Evolutionary conservation across 1,139 yeast species (phyloP).

Genomic region (Yamadazyma dendronema): DNA sequence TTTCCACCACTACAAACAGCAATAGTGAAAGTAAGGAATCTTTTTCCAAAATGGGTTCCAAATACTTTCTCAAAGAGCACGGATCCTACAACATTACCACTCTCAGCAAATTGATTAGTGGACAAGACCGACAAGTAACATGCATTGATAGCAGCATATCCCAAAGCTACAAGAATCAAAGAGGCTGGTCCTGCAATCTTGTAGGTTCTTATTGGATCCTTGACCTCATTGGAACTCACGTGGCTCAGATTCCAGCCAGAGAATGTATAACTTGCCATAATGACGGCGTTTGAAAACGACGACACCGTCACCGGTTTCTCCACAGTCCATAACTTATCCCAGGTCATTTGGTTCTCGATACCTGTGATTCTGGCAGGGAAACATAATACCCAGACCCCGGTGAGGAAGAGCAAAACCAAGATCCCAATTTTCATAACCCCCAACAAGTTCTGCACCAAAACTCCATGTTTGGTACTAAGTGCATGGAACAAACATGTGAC

Average conservation of each 20-base stretch:
- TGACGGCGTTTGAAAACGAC: conserved; percentile 53
- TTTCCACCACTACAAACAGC: conserved; percentile 64
- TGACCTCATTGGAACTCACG: conserved; percentile 59
- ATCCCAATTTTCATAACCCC: conserved; percentile 54
- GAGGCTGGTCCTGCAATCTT: conserved; percentile 63
- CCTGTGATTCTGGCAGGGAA: conserved; percentile 44
- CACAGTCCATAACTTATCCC: conserved; percentile 28
- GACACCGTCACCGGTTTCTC: conserved; percentile 37
- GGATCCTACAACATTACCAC: conserved; percentile 62
- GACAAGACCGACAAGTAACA: conserved; percentile 58
- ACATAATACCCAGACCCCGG: conserved; percentile 49
- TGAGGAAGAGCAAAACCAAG: conserved; percentile 45
- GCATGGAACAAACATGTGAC: conserved; percentile 51
- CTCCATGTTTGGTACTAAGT: conserved; percentile 51
- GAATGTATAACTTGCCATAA: conserved; percentile 59
- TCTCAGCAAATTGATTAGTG: conserved; percentile 48
- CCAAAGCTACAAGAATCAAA: conserved; percentile 43
- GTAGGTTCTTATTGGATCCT: conserved; percentile 55
- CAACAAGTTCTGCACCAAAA: conserved; percentile 53
- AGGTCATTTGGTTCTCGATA: conserved; percentile 38
- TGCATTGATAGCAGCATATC: conserved; percentile 53
- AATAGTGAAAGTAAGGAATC: conserved; percentile 52
- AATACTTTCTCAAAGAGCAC: conserved; percentile 54
- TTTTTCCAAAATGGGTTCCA: conserved; percentile 52
- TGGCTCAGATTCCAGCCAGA: conserved; percentile 68